Percentiles rank a stretch among this genome's conserved stretches.
These are phyloP conservation scores for Vicia faba DNA, from an alignment of 306 rosid genomes.

Conservation along the genomic window DNA sequence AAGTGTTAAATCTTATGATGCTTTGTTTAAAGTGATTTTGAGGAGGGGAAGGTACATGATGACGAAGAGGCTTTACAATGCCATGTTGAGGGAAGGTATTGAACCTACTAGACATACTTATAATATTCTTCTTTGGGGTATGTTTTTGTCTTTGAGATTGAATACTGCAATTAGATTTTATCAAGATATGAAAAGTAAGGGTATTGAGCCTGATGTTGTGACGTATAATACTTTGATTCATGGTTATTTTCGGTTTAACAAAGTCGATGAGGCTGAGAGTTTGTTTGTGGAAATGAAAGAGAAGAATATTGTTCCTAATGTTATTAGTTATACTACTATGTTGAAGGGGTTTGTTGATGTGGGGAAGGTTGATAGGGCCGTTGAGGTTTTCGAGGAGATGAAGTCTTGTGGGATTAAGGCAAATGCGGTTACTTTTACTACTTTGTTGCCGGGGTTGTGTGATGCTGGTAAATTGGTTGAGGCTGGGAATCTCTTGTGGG, in stretches of 20 bases:
- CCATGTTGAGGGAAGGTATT: conserved; percentile 77
- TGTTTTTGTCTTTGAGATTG: conserved; percentile 72
- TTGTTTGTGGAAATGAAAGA: conserved; percentile 85
- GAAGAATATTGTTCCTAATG: conserved; percentile 62
- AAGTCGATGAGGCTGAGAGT: conserved; percentile 75
- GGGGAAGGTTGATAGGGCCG: conserved; percentile 61
- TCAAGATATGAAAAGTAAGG: conserved; percentile 73
- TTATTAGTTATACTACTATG: conserved; percentile 83
- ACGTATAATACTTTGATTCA: conserved; percentile 83
- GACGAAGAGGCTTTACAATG: conserved; percentile 85
- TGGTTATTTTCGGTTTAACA: conserved; percentile 76
- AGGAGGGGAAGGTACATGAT: conserved; percentile 82
- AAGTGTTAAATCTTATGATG: conserved; percentile 65
- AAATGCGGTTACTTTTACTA: conserved; percentile 69
- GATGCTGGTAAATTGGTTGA: conserved; percentile 61
- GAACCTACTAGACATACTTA: conserved; percentile 82
- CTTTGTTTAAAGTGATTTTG: conserved; percentile 75
- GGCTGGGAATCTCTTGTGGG: conserved; percentile 59
- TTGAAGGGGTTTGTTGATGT: conserved; percentile 71
- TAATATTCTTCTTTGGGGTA: conserved; percentile 84
- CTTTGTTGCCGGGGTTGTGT: conserved; percentile 80
- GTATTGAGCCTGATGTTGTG: conserved; percentile 64
- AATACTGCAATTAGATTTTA: conserved; percentile 83
- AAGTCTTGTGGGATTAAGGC: conserved; percentile 70
- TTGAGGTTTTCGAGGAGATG: conserved; percentile 71